A percentile compares a stretch with the other conserved stretches of the same genome.
phyloP scores from a whole-genome alignment of 1,284 basidiomycete genomes.

The Malassezia restricta region DNA sequence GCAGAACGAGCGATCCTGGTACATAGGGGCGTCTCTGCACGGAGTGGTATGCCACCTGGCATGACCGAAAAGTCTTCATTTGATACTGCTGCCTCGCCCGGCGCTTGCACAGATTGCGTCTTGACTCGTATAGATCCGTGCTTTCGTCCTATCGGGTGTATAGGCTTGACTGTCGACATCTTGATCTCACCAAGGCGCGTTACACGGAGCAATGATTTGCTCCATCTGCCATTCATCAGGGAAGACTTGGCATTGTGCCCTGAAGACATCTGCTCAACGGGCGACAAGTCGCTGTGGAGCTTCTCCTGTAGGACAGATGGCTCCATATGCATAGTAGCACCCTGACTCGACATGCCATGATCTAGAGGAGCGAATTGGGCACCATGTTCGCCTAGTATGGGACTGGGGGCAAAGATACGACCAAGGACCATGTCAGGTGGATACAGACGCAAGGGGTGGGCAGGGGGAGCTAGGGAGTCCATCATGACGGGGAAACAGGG shows the following conservation, averaged over 20 bases:
- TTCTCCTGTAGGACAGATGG: no score
- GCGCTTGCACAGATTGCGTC: not conserved
- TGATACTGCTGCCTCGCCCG: not conserved
- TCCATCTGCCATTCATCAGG: not conserved
- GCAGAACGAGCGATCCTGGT: slow-evolving; percentile 4
- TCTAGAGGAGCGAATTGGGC: not conserved
- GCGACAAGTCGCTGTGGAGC: not conserved
- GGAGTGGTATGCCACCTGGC: not conserved
- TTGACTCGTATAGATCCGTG: slow-evolving; percentile 5
- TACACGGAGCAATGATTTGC: not conserved
- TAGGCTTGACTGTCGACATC: not conserved
- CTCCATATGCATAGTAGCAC: not conserved
- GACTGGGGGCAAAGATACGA: not conserved
- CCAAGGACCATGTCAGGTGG: not conserved
- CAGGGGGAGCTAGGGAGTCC: no score
- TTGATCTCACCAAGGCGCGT: not conserved
- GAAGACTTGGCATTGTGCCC: no score
- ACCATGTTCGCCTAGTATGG: not conserved
- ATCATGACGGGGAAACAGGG: no score
- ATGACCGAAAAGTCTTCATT: not conserved
- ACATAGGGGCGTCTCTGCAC: slow-evolving; percentile 3
- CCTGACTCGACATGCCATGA: not conserved
- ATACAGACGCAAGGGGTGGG: not conserved
- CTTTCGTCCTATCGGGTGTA: not conserved
- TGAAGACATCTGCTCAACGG: not conserved